Evolutionary conservation across 768 basidiomycete genomes (phyloP).

Genomic region (Auricularia heimuer): DNA sequence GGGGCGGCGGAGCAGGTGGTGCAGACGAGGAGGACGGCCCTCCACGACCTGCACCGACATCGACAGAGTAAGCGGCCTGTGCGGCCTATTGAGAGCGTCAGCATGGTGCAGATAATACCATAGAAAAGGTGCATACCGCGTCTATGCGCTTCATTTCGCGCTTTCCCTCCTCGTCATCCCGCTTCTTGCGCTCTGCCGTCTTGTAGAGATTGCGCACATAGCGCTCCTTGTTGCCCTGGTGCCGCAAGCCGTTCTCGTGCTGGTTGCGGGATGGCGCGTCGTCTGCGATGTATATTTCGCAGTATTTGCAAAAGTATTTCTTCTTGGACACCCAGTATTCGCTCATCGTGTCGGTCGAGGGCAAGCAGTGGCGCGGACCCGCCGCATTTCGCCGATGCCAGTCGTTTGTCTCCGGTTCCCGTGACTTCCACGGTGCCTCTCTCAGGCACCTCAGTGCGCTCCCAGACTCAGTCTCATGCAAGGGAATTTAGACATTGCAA

Average conservation of each 20-base stretch:
- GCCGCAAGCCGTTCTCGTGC: constrained; percentile 88
- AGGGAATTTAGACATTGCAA: no score
- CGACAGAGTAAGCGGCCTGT: constrained; percentile 66
- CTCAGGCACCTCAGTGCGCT: no score
- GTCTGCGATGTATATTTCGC: constrained; percentile 93
- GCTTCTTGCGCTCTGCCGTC: constrained; percentile 77
- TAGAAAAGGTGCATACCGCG: constrained; percentile 35
- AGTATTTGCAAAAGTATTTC: constrained; percentile 94
- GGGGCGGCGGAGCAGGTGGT: constrained; percentile 24
- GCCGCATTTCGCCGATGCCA: no score
- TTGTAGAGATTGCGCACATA: constrained; percentile 92
- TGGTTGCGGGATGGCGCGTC: constrained; percentile 85
- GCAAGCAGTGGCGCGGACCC: not conserved
- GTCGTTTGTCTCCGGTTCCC: no score
- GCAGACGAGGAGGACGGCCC: constrained; percentile 17
- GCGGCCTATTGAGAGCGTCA: constrained; percentile 45
- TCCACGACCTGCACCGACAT: constrained; percentile 54
- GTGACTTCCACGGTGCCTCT: no score
- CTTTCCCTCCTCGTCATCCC: constrained; percentile 76
- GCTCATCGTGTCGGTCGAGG: constrained; percentile 42
- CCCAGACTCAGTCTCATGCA: no score
- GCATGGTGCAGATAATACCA: not conserved
- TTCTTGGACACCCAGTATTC: constrained; percentile 93
- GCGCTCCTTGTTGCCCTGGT: constrained; percentile 89
- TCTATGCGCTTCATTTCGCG: constrained; percentile 82